Conservation (phyloP, 805 yeast genomes). For the Cyberlindnera veronae region DNA sequence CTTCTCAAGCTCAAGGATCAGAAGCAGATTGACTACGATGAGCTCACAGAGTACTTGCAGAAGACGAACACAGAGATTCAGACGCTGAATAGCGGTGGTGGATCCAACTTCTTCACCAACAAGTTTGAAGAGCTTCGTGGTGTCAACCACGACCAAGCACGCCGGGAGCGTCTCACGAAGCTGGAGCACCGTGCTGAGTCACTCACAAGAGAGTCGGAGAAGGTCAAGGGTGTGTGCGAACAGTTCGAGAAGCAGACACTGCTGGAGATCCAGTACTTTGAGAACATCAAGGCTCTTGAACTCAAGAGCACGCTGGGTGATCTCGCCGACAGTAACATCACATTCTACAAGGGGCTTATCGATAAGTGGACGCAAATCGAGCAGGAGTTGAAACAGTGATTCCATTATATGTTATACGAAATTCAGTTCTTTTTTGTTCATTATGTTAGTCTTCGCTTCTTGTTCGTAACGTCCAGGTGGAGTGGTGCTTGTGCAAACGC, state of each 20-base stretch:
- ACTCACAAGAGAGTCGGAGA: conserved; percentile 46
- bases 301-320: conserved; percentile 64
- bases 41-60: conserved; percentile 69
- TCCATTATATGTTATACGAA: neutral
- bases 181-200: conserved; percentile 47
- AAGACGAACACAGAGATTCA: conserved; percentile 69
- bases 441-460: conserved; percentile 10
- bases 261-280: conserved; percentile 65
- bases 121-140: conserved; percentile 63
- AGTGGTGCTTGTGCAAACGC: conserved; percentile 9
- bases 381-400: conserved; percentile 27
- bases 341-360: conserved; percentile 64
- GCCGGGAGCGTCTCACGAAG: conserved; percentile 49
- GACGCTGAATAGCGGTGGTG: conserved; percentile 47
- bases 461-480: conserved; percentile 1
- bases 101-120: conserved; percentile 48
- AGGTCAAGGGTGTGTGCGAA: conserved; percentile 48
- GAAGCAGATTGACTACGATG: conserved; percentile 88
- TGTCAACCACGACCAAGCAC: conserved; percentile 53
- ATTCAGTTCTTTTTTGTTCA: neutral
- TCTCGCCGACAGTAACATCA: conserved; percentile 74
- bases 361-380: conserved; percentile 68
- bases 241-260: conserved; percentile 54
- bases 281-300: conserved; percentile 74
- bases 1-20: conserved; percentile 83